Conservation (phyloP, 306 rosid genomes). For the Ziziphus jujuba region DNA sequence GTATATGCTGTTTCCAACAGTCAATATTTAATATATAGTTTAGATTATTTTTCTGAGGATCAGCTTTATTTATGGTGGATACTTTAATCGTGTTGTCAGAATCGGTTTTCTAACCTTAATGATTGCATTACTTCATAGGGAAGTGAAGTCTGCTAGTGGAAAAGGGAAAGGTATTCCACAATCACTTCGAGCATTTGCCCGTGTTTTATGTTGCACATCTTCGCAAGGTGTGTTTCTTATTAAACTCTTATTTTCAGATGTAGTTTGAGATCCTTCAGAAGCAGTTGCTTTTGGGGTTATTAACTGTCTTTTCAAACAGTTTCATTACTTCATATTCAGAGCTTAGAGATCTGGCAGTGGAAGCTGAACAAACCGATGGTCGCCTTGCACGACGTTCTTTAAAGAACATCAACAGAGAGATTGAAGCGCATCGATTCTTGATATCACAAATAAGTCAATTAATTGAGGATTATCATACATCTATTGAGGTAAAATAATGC, state of each 20-base stretch:
- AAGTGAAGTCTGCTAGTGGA: conserved; percentile 50
- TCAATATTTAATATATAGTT: no score
- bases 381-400: conserved; percentile 72
- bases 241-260: background rate
- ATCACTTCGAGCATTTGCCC: conserved; percentile 77
- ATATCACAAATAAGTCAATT: conserved; percentile 40
- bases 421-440: conserved; percentile 61
- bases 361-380: conserved; percentile 70
- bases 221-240: conserved; percentile 40
- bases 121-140: conserved; percentile 42
- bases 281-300: conserved; percentile 9
- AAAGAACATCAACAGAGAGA: conserved; percentile 50
- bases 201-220: conserved; percentile 55
- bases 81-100: conserved; percentile 1
- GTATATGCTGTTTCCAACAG: no score
- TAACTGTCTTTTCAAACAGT: conserved; percentile 15
- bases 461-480: conserved; percentile 41
- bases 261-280: conserved; percentile 3
- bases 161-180: conserved; percentile 80
- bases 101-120: background rate
- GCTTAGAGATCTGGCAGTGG: conserved; percentile 46
- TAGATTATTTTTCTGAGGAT: no score
- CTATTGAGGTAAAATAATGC: conserved; percentile 47
- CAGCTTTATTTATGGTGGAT: background rate
- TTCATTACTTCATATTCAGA: conserved; percentile 44